phyloP scores from a whole-genome alignment of 2,329 filamentous ascomycete species.

The Fusarium anguioides region DNA sequence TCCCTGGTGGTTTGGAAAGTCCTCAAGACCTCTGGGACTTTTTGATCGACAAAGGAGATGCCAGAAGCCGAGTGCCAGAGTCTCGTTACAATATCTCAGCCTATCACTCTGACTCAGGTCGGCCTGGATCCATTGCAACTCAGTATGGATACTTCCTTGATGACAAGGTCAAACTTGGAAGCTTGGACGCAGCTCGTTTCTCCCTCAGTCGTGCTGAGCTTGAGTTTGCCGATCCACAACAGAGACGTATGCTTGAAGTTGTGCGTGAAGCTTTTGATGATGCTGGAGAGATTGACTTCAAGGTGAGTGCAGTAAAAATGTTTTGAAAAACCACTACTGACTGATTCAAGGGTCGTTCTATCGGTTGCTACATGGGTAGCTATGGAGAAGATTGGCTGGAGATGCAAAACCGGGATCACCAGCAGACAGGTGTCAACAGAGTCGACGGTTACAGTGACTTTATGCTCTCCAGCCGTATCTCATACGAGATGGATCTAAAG shows the following conservation, averaged over 20 bases:
- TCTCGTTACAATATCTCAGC: constrained; percentile 37
- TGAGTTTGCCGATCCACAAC: constrained; percentile 52
- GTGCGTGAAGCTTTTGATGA: constrained; percentile 51
- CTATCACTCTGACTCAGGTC: constrained; percentile 26
- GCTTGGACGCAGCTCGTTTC: constrained; percentile 47
- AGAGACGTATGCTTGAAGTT: constrained; percentile 52
- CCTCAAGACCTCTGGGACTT: constrained; percentile 43
- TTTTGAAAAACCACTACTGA: background rate
- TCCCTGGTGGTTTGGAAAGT: constrained; percentile 39
- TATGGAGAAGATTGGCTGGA: constrained; percentile 50
- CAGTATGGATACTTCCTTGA: constrained; percentile 48
- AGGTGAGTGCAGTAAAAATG: background rate
- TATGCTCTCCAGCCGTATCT: constrained; percentile 48
- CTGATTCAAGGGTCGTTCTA: constrained; percentile 45
- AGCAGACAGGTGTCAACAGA: constrained; percentile 34
- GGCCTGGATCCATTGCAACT: constrained; percentile 35
- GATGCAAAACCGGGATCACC: constrained; percentile 40
- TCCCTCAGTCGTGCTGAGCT: constrained; percentile 44
- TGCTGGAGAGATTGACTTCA: constrained; percentile 45
- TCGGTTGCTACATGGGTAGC: constrained; percentile 50
- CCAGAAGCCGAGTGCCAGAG: constrained; percentile 33
- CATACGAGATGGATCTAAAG: constrained; percentile 55
- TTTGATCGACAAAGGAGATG: constrained; percentile 39
- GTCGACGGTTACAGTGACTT: constrained; percentile 41
- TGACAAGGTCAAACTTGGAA: constrained; percentile 40